These are phyloP conservation scores for Verticillium nubilum DNA, from an alignment of 2,329 filamentous ascomycete genomes.

Conservation along the genomic window DNA sequence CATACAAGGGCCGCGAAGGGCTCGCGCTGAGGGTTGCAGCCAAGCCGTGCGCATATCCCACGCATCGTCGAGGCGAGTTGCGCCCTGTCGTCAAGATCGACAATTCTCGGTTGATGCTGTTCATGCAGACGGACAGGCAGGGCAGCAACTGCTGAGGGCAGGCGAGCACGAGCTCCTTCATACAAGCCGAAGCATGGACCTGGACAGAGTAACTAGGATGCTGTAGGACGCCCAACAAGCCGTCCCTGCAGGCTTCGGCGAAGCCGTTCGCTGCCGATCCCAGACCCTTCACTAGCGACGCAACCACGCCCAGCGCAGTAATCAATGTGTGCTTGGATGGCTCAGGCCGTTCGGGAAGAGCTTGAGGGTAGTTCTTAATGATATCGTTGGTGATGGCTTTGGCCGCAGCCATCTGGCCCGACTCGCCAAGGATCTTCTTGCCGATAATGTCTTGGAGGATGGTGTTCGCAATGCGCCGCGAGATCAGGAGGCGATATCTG, in stretches of 20 bases:
- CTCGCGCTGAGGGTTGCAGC: constrained; percentile 89
- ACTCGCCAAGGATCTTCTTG: constrained; percentile 77
- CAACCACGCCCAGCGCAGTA: constrained; percentile 70
- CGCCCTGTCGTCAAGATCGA: constrained; percentile 68
- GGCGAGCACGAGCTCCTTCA: constrained; percentile 81
- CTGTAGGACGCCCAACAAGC: constrained; percentile 81
- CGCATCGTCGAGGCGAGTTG: constrained; percentile 75
- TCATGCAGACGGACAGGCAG: constrained; percentile 93
- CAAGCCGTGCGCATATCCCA: constrained; percentile 87
- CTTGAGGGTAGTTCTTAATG: constrained; percentile 91
- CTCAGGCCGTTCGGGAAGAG: constrained; percentile 78
- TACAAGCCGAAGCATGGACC: constrained; percentile 77
- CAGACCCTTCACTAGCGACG: constrained; percentile 71
- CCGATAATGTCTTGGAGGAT: constrained; percentile 82
- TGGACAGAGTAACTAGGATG: constrained; percentile 97
- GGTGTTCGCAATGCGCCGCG: constrained; percentile 77
- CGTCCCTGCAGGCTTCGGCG: constrained; percentile 80
- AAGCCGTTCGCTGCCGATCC: constrained; percentile 77
- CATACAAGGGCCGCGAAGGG: constrained; percentile 80
- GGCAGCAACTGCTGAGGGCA: constrained; percentile 89
- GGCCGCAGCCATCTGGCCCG: constrained; percentile 78
- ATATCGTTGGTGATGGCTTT: constrained; percentile 79
- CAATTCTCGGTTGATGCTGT: constrained; percentile 84
- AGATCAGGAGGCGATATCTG: constrained; percentile 79
- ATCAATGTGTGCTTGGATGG: constrained; percentile 83